phyloP scores from a whole-genome alignment of 345 rosid genomes.

The Citrus sinensis region DVS_A1.0 CM039162.1:5389501-5390000 shows the following conservation, averaged over 20 bases:
- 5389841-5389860: background rate
- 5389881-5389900: background rate
- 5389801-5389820: background rate
- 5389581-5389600: background rate
- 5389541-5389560: conserved; percentile 18
- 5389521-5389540: conserved; percentile 97
- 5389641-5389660: background rate
- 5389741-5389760: background rate
- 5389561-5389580: background rate
- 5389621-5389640: background rate
- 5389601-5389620: background rate
- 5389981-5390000: background rate
- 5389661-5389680: background rate
- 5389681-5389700: background rate
- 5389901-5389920: background rate
- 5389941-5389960: background rate
- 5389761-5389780: background rate
- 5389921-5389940: background rate
- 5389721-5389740: background rate
- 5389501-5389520: conserved; percentile 97
- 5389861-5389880: background rate
- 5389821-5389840: background rate
- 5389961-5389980: background rate
- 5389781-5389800: background rate
- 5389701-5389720: background rate